A percentile compares a stretch with the other conserved stretches of the same genome.
Conservation (phyloP, 108 stramenopile genomes). For the Cylindrotheca fusiformis region DNA sequence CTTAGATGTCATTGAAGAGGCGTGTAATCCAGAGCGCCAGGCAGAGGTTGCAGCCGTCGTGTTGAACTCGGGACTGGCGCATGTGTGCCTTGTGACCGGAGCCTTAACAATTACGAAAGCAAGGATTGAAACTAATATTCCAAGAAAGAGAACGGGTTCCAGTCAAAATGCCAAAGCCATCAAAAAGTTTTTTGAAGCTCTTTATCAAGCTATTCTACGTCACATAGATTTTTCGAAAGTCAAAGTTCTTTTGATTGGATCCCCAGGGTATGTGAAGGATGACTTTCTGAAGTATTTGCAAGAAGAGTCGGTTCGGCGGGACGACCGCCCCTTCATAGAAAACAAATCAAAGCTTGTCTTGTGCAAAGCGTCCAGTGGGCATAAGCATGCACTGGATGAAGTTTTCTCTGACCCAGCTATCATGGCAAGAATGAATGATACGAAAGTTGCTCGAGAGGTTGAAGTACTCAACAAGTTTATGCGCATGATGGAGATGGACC, state of each 20-base stretch:
- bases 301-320: slow-evolving; percentile 69
- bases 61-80: slow-evolving; percentile 88
- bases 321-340: slow-evolving; percentile 82
- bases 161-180: slow-evolving; percentile 83
- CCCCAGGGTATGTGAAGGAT: slow-evolving; percentile 93
- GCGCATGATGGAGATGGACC: slow-evolving; percentile 85
- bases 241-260: slow-evolving; percentile 86
- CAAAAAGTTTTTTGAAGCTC: slow-evolving; percentile 88
- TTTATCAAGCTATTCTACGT: slow-evolving; percentile 86
- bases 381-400: slow-evolving; percentile 95
- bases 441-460: slow-evolving; percentile 92
- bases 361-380: slow-evolving; percentile 90
- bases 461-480: slow-evolving; percentile 87
- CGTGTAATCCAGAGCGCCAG: slow-evolving; percentile 83
- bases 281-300: slow-evolving; percentile 90
- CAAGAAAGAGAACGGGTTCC: slow-evolving; percentile 89
- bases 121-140: slow-evolving; percentile 90
- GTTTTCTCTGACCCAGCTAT: slow-evolving; percentile 86
- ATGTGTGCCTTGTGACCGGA: slow-evolving; percentile 93
- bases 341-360: slow-evolving; percentile 93
- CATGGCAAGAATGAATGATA: slow-evolving; percentile 78
- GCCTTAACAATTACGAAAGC: slow-evolving; percentile 89
- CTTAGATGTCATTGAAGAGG: slow-evolving; percentile 88
- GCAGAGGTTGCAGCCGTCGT: slow-evolving; percentile 95
- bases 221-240: slow-evolving; percentile 88